Evolutionary conservation across 495 filamentous ascomycete species (phyloP).

Genomic region (Extremus antarcticus): DNA sequence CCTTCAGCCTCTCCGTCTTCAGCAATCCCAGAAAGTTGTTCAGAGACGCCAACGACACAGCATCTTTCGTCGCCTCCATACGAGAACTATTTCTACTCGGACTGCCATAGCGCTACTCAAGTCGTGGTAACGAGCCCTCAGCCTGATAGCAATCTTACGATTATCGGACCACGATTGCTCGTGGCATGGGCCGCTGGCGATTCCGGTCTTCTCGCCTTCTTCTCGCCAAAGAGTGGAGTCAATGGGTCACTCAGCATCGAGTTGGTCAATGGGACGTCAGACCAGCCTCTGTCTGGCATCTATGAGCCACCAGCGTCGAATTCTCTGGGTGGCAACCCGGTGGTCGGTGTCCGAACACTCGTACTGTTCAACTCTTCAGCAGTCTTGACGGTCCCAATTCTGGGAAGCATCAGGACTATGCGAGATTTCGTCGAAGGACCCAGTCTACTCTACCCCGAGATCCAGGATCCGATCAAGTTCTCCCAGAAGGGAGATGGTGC

Average conservation of each 20-base stretch:
- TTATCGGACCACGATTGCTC: constrained; percentile 46
- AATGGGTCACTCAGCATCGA: constrained; percentile 45
- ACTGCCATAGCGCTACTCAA: constrained; percentile 45
- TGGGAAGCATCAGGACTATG: constrained; percentile 51
- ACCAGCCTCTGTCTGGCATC: constrained; percentile 4
- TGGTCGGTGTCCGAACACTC: constrained; percentile 41
- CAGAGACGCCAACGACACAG: constrained; percentile 7
- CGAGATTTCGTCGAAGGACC: constrained; percentile 51
- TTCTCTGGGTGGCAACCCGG: constrained; percentile 28
- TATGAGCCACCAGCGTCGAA: constrained; percentile 25
- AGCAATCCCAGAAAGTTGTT: background rate
- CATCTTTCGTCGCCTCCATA: constrained; percentile 40
- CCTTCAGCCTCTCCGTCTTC: background rate
- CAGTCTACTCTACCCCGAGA: constrained; percentile 38
- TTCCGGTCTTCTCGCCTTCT: constrained; percentile 46
- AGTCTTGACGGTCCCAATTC: constrained; percentile 40
- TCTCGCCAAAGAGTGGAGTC: constrained; percentile 40
- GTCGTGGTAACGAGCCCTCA: constrained; percentile 48
- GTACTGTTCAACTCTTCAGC: constrained; percentile 48
- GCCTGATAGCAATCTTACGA: constrained; percentile 40
- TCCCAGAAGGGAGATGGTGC: constrained; percentile 33
- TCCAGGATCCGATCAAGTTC: constrained; percentile 44
- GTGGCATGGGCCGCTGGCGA: constrained; percentile 57
- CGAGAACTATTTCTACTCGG: constrained; percentile 50
- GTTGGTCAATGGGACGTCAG: constrained; percentile 37